phyloP scores from a whole-genome alignment of 306 rosid genomes.

The Urtica urens region DNA sequence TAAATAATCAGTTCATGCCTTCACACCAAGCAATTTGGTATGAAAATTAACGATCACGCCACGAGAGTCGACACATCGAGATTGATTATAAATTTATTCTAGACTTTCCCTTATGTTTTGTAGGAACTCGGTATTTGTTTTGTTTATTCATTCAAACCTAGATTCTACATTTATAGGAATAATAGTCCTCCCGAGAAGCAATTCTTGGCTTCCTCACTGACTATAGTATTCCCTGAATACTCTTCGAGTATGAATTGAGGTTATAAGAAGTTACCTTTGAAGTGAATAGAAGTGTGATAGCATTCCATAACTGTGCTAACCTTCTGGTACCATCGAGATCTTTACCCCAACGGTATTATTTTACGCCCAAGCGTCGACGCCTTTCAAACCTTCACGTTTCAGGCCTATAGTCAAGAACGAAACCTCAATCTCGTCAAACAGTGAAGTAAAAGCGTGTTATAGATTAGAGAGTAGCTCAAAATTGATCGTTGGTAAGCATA shows the following conservation, averaged over 20 bases:
- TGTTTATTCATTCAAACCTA: too few relatives aligned
- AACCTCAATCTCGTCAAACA: not conserved
- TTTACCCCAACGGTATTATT: constrained; percentile 25
- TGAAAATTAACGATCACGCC: too few relatives aligned
- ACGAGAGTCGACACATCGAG: too few relatives aligned
- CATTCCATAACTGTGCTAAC: constrained; percentile 74
- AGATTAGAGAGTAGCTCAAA: not conserved
- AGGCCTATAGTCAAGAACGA: constrained; percentile 19
- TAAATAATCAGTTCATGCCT: too few relatives aligned
- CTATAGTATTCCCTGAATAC: not conserved
- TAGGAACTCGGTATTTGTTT: too few relatives aligned
- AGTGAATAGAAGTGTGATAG: constrained; percentile 33
- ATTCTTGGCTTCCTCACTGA: not conserved
- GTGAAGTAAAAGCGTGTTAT: not conserved
- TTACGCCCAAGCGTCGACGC: constrained; percentile 23
- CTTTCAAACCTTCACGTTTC: constrained; percentile 21
- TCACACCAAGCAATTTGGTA: too few relatives aligned
- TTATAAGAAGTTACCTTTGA: constrained; percentile 32
- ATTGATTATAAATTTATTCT: too few relatives aligned
- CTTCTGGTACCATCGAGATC: constrained; percentile 56
- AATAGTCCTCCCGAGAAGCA: too few relatives aligned
- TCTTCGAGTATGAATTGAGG: not conserved
- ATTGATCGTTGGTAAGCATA: not conserved
- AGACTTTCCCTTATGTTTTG: too few relatives aligned
- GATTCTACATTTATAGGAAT: too few relatives aligned